Base-by-base conservation (phyloP, 306 rosid genomes). In the Crotalaria pallida region DNA sequence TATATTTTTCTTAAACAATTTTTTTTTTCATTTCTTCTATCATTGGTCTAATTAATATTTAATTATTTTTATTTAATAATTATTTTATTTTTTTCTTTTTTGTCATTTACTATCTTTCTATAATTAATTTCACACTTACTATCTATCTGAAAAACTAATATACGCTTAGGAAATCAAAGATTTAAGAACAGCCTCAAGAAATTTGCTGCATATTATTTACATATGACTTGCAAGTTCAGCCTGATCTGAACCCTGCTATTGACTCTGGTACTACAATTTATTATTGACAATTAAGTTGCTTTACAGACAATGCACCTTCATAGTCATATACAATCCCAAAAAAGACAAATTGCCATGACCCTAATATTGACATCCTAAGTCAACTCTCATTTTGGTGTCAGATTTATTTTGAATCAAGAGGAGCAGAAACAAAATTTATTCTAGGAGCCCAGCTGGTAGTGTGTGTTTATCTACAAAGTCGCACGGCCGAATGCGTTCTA, bases 161-260 rank as follows among this genome's bases (percentile, higher is more conserved):
- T 7, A 33, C 61, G 68, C 63, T 33, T 2, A 31, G 26, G 21
- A 23, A 12, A 29, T 59, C 33, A 10, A 33, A 40, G 57, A 69
- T 58, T 41, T 24, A 34, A 23, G 41, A 64, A 29, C n/a, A 49
- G 7, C 66, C n/a, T 33, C 75, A 69, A 48, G 73, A 83, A 65
- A 81, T 49, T 68, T 77, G 88, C 76, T 65, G 84, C 73, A 73
- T 81, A 84, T 89, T 89, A 86, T 89, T 84, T 89, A 88, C 96
- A 92, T 50, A 72, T 55, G 41, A 67, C 33, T 58, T 67, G 67
- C 57, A 73, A 75, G 84, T 69, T 72, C 38, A 51, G 83, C 64
- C 80, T 59, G 45, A 52, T 21, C 69, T 50, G 40, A 33, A 33
- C 40, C 7, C 6, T 5, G 36, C 36, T 5, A 72, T 67, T 33